Conservation (phyloP, 345 rosid genomes). For the Citrus medica region DNA sequence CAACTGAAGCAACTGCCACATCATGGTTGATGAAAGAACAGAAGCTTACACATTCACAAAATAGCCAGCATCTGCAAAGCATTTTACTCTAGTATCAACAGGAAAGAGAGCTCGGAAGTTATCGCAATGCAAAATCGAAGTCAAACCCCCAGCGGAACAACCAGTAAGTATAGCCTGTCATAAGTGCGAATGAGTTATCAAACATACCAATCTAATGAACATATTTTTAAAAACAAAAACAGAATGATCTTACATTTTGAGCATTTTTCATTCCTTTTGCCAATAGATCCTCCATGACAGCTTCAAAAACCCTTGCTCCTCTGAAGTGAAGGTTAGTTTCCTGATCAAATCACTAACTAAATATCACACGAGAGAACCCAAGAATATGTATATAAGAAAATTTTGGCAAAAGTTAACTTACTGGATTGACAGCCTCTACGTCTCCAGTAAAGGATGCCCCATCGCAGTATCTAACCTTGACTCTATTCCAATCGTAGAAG, state of each 20-base stretch:
- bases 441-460: conserved; percentile 95
- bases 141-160: conserved; percentile 96
- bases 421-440: conserved; percentile 64
- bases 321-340: conserved; percentile 87
- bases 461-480: conserved; percentile 88
- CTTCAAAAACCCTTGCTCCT: conserved; percentile 85
- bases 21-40: background rate
- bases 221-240: background rate
- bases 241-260: conserved; percentile 43
- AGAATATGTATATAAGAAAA: background rate
- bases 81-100: conserved; percentile 68
- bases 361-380: conserved; percentile 3
- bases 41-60: conserved; percentile 75
- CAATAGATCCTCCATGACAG: conserved; percentile 71
- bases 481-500: conserved; percentile 84
- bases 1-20: background rate
- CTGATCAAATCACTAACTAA: conserved; percentile 57
- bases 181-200: background rate
- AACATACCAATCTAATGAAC: background rate
- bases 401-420: conserved; percentile 30
- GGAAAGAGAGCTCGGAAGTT: conserved; percentile 71
- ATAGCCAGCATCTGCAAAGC: conserved; percentile 93
- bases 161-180: conserved; percentile 83
- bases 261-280: conserved; percentile 86
- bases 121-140: conserved; percentile 85